Percentiles rank a stretch among this genome's conserved stretches.
Evolutionary conservation across 2,329 filamentous ascomycete species (phyloP).

Genomic region (Alternaria conjuncta): DNA sequence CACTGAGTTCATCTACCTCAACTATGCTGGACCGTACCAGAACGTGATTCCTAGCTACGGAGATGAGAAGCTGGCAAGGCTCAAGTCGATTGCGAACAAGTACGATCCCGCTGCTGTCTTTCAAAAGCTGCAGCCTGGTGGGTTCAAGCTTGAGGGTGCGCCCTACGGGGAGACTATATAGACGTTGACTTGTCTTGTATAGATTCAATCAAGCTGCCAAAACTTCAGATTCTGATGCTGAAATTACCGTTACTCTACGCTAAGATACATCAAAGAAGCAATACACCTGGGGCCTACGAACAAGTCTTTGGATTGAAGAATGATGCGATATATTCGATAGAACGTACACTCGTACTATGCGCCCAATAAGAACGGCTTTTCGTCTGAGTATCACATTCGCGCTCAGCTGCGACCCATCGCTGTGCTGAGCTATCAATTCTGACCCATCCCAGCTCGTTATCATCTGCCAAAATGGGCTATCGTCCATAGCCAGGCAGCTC

Average conservation of each 20-base stretch:
- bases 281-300: no score
- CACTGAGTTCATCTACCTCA: slow-evolving; percentile 53
- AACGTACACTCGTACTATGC: no score
- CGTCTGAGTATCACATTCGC: neutral
- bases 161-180: slow-evolving; percentile 11
- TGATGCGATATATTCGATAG: no score
- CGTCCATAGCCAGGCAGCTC: neutral
- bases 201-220: neutral
- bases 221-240: neutral
- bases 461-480: neutral
- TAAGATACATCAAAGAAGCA: no score
- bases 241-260: neutral
- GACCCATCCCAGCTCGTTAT: neutral
- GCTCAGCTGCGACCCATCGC: neutral
- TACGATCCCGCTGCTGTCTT: slow-evolving; percentile 31
- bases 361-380: neutral
- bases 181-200: neutral
- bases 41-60: slow-evolving; percentile 54
- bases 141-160: slow-evolving; percentile 28
- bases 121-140: slow-evolving; percentile 28
- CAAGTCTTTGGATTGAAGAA: no score
- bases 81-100: slow-evolving; percentile 25
- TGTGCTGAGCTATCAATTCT: neutral
- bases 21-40: slow-evolving; percentile 55
- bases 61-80: slow-evolving; percentile 36